Percentiles rank a stretch among this genome's conserved stretches.
These are phyloP conservation scores for Cladosporium sphaerospermum DNA, from an alignment of 2,329 filamentous ascomycete genomes.

Conservation along the genomic window DNA sequence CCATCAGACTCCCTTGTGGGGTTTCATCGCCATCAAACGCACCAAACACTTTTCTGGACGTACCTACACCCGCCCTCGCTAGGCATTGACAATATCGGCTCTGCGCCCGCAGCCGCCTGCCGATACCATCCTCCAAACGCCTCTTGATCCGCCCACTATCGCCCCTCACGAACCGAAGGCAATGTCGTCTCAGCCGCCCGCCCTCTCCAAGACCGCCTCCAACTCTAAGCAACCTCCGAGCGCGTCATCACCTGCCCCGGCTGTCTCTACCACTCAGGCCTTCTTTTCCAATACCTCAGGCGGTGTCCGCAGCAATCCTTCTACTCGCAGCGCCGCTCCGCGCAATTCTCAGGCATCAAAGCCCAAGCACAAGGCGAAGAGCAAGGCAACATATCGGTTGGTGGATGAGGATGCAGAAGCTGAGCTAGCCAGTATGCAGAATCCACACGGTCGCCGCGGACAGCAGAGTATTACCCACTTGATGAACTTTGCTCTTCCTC, in stretches of 20 bases:
- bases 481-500: slow-evolving; percentile 81
- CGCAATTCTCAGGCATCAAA: slow-evolving; percentile 70
- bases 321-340: slow-evolving; percentile 39
- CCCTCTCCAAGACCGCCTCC: slow-evolving; percentile 17
- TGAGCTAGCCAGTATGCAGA: slow-evolving; percentile 46
- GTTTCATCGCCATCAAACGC: slow-evolving; percentile 1
- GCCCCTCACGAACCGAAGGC: neutral
- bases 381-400: slow-evolving; percentile 55
- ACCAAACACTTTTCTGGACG: neutral
- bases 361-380: slow-evolving; percentile 79
- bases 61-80: slow-evolving; percentile 5
- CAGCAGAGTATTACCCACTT: slow-evolving; percentile 96
- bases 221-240: slow-evolving; percentile 33
- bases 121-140: neutral
- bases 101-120: slow-evolving; percentile 5
- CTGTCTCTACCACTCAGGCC: slow-evolving; percentile 38
- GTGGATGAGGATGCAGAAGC: slow-evolving; percentile 83
- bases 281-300: slow-evolving; percentile 39
- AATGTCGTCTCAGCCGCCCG: slow-evolving; percentile 41
- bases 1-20: slow-evolving; percentile 16
- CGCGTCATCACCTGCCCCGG: slow-evolving; percentile 31
- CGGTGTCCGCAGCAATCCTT: slow-evolving; percentile 34
- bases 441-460: slow-evolving; percentile 60
- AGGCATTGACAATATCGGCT: slow-evolving; percentile 13
- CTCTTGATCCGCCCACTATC: neutral